These are phyloP conservation scores for Mycothermus thermophilus DNA, from an alignment of 495 filamentous ascomycete species.

Conservation along the genomic window DNA sequence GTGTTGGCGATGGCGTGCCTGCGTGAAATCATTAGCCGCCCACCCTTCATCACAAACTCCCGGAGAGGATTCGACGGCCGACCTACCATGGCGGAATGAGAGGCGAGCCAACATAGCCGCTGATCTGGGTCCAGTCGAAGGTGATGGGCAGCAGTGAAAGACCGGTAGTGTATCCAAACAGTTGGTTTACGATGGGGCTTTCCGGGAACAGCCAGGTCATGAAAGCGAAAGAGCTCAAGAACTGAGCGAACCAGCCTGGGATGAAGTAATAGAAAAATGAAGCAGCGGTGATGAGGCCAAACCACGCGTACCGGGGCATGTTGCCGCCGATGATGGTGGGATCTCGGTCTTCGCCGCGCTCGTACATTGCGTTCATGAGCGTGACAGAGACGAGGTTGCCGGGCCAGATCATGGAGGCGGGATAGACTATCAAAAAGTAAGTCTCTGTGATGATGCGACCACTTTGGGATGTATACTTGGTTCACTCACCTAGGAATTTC, in stretches of 20 bases:
- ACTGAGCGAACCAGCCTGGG: conserved; percentile 44
- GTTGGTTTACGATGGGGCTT: conserved; percentile 52
- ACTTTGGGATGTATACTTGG: not conserved
- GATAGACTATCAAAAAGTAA: conserved; percentile 29
- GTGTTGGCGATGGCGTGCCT: conserved; percentile 47
- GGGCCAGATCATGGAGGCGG: conserved; percentile 67
- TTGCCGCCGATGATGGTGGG: conserved; percentile 37
- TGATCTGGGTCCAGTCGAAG: conserved; percentile 52
- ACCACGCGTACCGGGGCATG: conserved; percentile 48
- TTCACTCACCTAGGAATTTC: conserved; percentile 27
- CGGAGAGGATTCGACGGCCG: not conserved
- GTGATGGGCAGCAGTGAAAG: conserved; percentile 47
- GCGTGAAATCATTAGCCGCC: conserved; percentile 1
- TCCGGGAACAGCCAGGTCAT: conserved; percentile 47
- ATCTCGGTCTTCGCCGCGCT: conserved; percentile 34
- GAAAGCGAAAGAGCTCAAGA: conserved; percentile 46
- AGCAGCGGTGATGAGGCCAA: conserved; percentile 35
- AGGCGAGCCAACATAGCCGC: conserved; percentile 43
- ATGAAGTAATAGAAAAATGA: conserved; percentile 48
- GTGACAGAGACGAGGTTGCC: conserved; percentile 48
- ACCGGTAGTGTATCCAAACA: conserved; percentile 53
- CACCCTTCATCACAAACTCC: not conserved
- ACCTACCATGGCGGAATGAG: conserved; percentile 44
- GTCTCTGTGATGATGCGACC: not conserved
- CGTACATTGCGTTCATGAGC: conserved; percentile 59